phyloP scores from a whole-genome alignment of 345 rosid genomes.

The Hypericum perforatum region DNA sequence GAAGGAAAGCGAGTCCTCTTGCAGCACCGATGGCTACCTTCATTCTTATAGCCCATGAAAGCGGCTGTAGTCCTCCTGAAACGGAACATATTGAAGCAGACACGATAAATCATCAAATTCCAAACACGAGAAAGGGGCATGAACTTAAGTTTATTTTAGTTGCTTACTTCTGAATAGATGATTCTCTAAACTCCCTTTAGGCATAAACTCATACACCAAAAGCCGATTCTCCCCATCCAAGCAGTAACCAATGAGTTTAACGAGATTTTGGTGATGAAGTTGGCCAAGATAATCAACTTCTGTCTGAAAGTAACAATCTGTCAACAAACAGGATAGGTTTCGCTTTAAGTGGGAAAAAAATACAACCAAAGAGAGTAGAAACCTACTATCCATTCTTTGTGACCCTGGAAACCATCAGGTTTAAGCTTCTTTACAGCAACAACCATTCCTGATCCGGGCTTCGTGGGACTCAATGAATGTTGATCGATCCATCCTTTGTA shows the following conservation, averaged over 20 bases:
- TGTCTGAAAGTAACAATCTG: constrained; percentile 47
- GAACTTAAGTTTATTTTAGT: neutral
- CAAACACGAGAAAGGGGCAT: no score
- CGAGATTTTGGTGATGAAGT: constrained; percentile 88
- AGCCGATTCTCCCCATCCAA: constrained; percentile 77
- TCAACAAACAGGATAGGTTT: constrained; percentile 11
- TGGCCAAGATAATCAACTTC: constrained; percentile 96
- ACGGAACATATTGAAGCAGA: neutral
- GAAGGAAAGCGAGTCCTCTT: constrained; percentile 84
- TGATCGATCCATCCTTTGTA: constrained; percentile 96
- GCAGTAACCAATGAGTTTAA: constrained; percentile 81
- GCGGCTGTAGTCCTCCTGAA: constrained; percentile 73
- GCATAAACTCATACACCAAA: constrained; percentile 87
- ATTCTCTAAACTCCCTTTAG: constrained; percentile 94
- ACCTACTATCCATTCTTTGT: constrained; percentile 96
- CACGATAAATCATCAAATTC: no score
- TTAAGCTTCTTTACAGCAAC: constrained; percentile 94
- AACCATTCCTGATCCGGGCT: constrained; percentile 85
- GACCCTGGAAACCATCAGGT: constrained; percentile 96
- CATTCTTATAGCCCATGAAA: constrained; percentile 75
- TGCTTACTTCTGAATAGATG: constrained; percentile 52
- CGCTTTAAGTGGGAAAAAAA: neutral
- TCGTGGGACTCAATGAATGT: constrained; percentile 49
- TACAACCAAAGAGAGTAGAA: neutral
- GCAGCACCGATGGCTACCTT: constrained; percentile 90